These are phyloP conservation scores for Sophora flavescens DNA, from an alignment of 306 rosid species.

Conservation along the genomic window DNA sequence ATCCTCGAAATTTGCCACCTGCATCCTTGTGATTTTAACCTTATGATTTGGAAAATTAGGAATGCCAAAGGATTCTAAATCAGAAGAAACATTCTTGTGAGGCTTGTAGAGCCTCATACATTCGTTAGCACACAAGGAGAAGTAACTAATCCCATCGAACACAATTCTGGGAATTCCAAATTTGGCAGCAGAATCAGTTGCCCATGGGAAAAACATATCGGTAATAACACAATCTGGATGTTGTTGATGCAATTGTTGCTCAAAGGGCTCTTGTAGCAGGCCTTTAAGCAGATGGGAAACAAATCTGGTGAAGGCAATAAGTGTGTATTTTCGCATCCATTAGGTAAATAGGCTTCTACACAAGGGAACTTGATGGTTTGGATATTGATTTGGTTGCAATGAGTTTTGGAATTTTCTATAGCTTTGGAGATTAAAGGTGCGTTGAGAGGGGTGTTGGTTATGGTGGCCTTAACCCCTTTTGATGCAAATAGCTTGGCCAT, in stretches of 20 bases:
- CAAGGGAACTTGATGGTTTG: constrained; percentile 43
- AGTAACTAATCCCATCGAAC: constrained; percentile 53
- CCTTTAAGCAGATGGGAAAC: constrained; percentile 20
- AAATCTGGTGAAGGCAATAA: background rate
- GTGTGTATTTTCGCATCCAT: constrained; percentile 53
- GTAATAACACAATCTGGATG: constrained; percentile 29
- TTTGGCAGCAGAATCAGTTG: constrained; percentile 45
- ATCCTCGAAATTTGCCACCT: background rate
- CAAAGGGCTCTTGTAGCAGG: constrained; percentile 49
- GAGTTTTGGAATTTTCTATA: background rate
- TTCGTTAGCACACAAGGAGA: constrained; percentile 42
- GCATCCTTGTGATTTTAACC: constrained; percentile 39
- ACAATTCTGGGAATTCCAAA: constrained; percentile 54
- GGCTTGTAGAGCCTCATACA: constrained; percentile 47
- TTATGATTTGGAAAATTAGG: constrained; percentile 34
- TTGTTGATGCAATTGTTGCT: constrained; percentile 37
- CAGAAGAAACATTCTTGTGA: constrained; percentile 40
- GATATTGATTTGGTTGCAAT: background rate
- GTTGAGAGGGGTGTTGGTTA: constrained; percentile 57
- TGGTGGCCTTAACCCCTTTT: constrained; percentile 45
- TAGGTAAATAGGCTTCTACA: constrained; percentile 37
- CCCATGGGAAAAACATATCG: constrained; percentile 18
- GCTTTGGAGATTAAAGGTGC: constrained; percentile 48
- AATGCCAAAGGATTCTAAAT: constrained; percentile 52
- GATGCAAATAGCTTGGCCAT: constrained; percentile 57